Percentiles rank a stretch among this genome's conserved stretches.
These are phyloP conservation scores for Aspergillus sp. DNA, from an alignment of 2,329 filamentous ascomycete genomes.

Conservation along the genomic window DNA sequence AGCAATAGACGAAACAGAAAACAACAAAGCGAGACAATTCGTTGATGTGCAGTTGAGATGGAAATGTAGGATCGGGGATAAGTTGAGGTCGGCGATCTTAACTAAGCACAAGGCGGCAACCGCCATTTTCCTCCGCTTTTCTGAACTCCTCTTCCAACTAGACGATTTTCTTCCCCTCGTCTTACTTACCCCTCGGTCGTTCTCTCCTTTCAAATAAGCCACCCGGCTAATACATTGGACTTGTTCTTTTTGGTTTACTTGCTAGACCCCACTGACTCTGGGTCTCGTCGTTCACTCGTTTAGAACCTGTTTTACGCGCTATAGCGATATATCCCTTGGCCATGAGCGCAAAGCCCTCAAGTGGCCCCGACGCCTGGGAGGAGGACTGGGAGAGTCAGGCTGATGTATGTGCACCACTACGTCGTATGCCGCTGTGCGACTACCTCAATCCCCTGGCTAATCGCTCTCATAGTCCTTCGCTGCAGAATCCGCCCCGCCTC, in stretches of 20 bases:
- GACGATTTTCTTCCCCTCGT: background rate
- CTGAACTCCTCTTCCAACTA: background rate
- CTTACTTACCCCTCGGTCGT: conserved; percentile 3
- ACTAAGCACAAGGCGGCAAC: conserved; percentile 17
- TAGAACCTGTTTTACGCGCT: conserved; percentile 2
- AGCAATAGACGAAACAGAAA: no score
- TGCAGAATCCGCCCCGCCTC: conserved; percentile 40
- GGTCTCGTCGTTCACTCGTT: conserved; percentile 1
- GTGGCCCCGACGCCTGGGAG: conserved; percentile 78
- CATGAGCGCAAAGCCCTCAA: conserved; percentile 49
- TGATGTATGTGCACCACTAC: conserved; percentile 56
- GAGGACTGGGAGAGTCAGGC: conserved; percentile 85
- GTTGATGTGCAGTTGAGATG: background rate
- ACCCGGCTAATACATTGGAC: background rate
- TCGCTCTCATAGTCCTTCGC: conserved; percentile 39
- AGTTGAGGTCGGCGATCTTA: conserved; percentile 7
- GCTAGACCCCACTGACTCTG: background rate
- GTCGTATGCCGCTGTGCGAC: background rate
- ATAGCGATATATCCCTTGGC: conserved; percentile 9
- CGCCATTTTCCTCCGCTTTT: conserved; percentile 2
- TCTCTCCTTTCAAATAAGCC: conserved; percentile 5
- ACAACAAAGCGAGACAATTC: no score
- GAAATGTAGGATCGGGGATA: conserved; percentile 5
- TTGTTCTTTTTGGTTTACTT: background rate
- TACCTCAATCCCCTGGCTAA: background rate